Evolutionary conservation across 345 rosid genomes (phyloP).

Genomic region (Gossypium arboreum): DNA sequence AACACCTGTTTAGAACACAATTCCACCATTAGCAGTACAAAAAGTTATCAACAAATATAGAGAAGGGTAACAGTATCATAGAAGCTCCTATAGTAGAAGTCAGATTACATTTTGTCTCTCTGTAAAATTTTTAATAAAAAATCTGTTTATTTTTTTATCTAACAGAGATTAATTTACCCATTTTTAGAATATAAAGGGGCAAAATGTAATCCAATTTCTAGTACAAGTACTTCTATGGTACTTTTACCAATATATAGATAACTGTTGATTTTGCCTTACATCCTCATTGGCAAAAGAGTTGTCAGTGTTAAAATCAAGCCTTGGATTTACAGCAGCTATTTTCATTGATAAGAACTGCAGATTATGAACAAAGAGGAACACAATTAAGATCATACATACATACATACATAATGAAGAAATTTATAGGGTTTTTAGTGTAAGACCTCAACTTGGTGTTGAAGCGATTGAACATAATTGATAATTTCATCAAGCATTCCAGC

Average conservation of each 20-base stretch:
- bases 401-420: not conserved
- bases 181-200: fast-evolving
- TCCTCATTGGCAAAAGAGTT: constrained; percentile 56
- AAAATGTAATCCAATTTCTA: too few relatives aligned
- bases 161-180: fast-evolving
- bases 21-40: not conserved
- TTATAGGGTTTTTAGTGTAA: not conserved
- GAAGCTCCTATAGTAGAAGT: too few relatives aligned
- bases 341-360: constrained; percentile 73
- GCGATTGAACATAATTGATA: constrained; percentile 76
- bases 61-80: too few relatives aligned
- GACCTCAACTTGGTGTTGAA: constrained; percentile 77
- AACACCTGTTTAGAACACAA: constrained; percentile 32
- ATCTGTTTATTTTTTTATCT: too few relatives aligned
- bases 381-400: not conserved
- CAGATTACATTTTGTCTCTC: too few relatives aligned
- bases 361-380: not conserved
- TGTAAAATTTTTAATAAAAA: too few relatives aligned
- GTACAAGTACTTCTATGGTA: too few relatives aligned
- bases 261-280: constrained; percentile 24
- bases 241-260: not conserved
- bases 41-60: not conserved
- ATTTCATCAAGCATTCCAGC: constrained; percentile 91
- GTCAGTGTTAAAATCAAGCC: constrained; percentile 49
- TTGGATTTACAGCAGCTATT: constrained; percentile 58